These are phyloP conservation scores for Chalciporus piperatus DNA, from an alignment of 768 basidiomycete species.

Conservation along the genomic window DNA sequence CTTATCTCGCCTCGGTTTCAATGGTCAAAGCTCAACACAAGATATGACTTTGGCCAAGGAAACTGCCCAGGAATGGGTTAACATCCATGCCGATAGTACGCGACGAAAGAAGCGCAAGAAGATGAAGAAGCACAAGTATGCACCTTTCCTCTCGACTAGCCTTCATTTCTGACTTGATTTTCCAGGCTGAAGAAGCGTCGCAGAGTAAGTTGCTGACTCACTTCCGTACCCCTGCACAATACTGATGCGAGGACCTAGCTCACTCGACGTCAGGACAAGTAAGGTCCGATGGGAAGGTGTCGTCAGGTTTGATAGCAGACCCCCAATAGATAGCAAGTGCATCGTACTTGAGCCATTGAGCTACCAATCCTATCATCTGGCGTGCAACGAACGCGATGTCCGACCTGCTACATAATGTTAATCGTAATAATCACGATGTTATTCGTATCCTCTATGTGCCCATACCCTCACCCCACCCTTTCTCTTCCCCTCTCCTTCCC, in stretches of 20 bases:
- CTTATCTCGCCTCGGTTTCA: constrained; percentile 62
- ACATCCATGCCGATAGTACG: constrained; percentile 72
- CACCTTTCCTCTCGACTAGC: constrained; percentile 13
- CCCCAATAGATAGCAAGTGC: not conserved
- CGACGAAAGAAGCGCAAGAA: constrained; percentile 87
- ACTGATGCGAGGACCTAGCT: constrained; percentile 35
- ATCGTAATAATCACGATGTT: not conserved
- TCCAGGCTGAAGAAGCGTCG: constrained; percentile 84
- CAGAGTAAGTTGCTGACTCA: constrained; percentile 54
- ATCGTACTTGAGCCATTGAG: not conserved
- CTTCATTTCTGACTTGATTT: constrained; percentile 7
- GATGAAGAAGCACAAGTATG: constrained; percentile 97
- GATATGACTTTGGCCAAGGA: constrained; percentile 51
- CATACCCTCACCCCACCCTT: constrained; percentile 73
- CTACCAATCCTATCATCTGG: not conserved
- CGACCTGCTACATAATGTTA: not conserved
- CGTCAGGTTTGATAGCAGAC: not conserved
- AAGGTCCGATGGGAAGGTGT: constrained; percentile 3
- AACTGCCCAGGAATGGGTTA: constrained; percentile 58
- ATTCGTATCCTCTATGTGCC: constrained; percentile 31
- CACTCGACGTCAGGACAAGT: constrained; percentile 41
- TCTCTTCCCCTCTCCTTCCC: constrained; percentile 59
- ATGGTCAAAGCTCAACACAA: constrained; percentile 46
- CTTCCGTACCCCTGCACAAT: not conserved
- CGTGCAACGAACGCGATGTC: not conserved